Percentiles rank a stretch among this genome's conserved stretches.
Conservation (phyloP, 2,329 filamentous ascomycete species). For the Trichoderma hamatum region DNA sequence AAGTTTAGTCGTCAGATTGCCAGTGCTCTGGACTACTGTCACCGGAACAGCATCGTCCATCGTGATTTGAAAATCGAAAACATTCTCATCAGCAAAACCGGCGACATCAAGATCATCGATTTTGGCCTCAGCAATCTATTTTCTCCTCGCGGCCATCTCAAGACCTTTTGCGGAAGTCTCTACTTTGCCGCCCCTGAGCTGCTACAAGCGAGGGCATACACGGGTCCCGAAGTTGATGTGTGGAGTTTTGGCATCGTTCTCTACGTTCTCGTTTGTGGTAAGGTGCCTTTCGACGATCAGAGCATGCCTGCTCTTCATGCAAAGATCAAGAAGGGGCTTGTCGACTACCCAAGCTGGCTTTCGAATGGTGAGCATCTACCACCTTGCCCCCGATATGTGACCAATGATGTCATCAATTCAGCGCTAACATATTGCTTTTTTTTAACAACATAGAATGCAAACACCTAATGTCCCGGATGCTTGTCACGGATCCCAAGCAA, state of each 20-base stretch:
- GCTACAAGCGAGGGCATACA: slow-evolving; percentile 90
- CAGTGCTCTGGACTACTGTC: slow-evolving; percentile 94
- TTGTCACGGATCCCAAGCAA: slow-evolving; percentile 89
- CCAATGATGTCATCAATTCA: neutral
- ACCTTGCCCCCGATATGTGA: neutral
- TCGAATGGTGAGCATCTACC: slow-evolving; percentile 71
- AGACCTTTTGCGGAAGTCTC: slow-evolving; percentile 95
- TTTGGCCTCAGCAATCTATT: slow-evolving; percentile 98
- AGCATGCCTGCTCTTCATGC: slow-evolving; percentile 98
- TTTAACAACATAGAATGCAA: slow-evolving; percentile 76
- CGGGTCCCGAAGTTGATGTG: slow-evolving; percentile 92
- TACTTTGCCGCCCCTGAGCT: slow-evolving; percentile 97
- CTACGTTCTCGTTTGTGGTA: slow-evolving; percentile 95
- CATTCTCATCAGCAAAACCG: slow-evolving; percentile 97
- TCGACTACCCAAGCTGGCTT: slow-evolving; percentile 94
- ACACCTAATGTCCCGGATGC: slow-evolving; percentile 89
- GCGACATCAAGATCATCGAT: slow-evolving; percentile 99
- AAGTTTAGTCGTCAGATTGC: slow-evolving; percentile 98
- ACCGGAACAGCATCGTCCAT: slow-evolving; percentile 97
- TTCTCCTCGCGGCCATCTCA: slow-evolving; percentile 79
- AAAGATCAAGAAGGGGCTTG: slow-evolving; percentile 96
- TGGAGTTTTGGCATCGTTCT: slow-evolving; percentile 99
- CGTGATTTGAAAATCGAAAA: slow-evolving; percentile 98
- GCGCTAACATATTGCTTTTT: neutral
- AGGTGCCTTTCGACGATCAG: slow-evolving; percentile 98